These are phyloP conservation scores for Haplosporangium sp. DNA, from an alignment of 371 early-diverging fungal species.

Conservation along the genomic window DNA sequence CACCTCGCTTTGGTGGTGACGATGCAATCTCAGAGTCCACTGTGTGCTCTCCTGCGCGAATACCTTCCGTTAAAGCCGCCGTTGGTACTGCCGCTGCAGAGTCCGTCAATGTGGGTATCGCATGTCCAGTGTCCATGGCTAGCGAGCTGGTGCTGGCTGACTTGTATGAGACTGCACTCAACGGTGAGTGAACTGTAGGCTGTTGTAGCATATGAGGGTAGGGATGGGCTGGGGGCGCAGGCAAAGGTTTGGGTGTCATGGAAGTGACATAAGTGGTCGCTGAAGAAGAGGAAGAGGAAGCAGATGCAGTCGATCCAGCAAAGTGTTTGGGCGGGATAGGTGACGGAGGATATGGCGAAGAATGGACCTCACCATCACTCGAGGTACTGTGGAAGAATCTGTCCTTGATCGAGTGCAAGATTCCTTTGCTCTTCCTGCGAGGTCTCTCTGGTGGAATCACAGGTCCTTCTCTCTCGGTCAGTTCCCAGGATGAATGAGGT, in stretches of 20 bases:
- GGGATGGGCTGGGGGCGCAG: constrained; percentile 51
- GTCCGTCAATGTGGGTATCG: background rate
- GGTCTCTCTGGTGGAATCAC: constrained; percentile 25
- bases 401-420: constrained; percentile 48
- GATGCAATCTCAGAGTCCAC: constrained; percentile 3
- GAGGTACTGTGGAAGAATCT: constrained; percentile 35
- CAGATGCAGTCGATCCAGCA: constrained; percentile 23
- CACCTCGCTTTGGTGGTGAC: constrained; percentile 21
- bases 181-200: constrained; percentile 20
- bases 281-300: constrained; percentile 45
- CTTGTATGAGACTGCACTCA: constrained; percentile 33
- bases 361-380: constrained; percentile 20
- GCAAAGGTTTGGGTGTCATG: constrained; percentile 42
- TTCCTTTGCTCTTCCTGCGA: constrained; percentile 51
- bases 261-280: constrained; percentile 32
- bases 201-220: constrained; percentile 35
- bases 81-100: background rate
- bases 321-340: constrained; percentile 33
- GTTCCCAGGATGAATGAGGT: constrained; percentile 52
- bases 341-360: constrained; percentile 32
- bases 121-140: constrained; percentile 40
- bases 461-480: constrained; percentile 38
- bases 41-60: constrained; percentile 7
- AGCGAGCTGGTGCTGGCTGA: constrained; percentile 50
- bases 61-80: constrained; percentile 23